Conservation (phyloP, 257 asterid species). For the Solanum megistacrolobum region DNA sequence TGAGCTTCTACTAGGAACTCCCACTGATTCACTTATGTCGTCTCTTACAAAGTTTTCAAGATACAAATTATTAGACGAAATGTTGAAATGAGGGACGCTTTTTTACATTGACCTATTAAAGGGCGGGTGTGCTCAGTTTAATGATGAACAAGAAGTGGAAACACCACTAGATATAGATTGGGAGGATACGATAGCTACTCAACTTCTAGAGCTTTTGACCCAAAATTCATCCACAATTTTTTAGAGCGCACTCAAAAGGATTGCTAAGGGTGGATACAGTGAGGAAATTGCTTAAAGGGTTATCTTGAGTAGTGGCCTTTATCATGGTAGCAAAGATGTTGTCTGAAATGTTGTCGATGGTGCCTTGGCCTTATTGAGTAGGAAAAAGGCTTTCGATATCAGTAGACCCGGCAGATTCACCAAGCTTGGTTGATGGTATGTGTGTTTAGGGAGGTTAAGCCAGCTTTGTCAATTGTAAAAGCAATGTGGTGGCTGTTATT, state of each 20-base stretch:
- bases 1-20: slow-evolving; percentile 19
- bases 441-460: slow-evolving; percentile 56
- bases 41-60: slow-evolving; percentile 44
- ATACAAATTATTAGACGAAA: slow-evolving; percentile 42
- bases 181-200: slow-evolving; percentile 41
- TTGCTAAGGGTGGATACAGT: slow-evolving; percentile 46
- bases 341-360: slow-evolving; percentile 53
- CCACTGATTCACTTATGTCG: slow-evolving; percentile 10
- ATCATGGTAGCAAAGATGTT: slow-evolving; percentile 52
- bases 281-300: slow-evolving; percentile 51
- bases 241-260: slow-evolving; percentile 38
- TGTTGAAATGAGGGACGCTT: slow-evolving; percentile 6
- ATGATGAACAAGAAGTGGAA: slow-evolving; percentile 16
- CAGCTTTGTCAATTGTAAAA: slow-evolving; percentile 38
- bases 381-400: slow-evolving; percentile 24
- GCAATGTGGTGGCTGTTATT: slow-evolving; percentile 64
- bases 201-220: slow-evolving; percentile 45
- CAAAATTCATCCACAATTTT: slow-evolving; percentile 25
- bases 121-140: slow-evolving; percentile 11
- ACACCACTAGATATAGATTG: slow-evolving; percentile 32
- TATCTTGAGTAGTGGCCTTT: slow-evolving; percentile 37
- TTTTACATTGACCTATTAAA: slow-evolving; percentile 22
- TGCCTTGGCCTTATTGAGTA: slow-evolving; percentile 42
- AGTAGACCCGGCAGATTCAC: slow-evolving; percentile 26
- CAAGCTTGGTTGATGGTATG: slow-evolving; percentile 49